phyloP scores from a whole-genome alignment of 371 early-diverging fungal species.

The Mortierella sp. region DNA sequence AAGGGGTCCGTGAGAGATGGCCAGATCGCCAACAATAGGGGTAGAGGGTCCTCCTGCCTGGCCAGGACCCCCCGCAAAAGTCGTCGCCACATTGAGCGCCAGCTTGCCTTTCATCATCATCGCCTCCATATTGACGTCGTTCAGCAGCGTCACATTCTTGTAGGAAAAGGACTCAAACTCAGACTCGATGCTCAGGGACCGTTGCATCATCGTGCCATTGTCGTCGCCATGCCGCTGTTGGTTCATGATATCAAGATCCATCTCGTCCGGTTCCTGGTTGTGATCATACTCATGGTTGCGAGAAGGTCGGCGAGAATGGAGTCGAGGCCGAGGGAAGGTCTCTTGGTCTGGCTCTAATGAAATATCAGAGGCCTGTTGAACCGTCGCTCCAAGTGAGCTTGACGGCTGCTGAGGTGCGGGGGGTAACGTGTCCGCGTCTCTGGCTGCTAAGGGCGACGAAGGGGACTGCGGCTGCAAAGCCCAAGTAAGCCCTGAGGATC shows the following conservation, averaged over 20 bases:
- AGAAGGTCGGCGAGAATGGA: conserved; percentile 33
- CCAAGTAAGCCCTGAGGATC: conserved; percentile 31
- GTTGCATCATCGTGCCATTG: conserved; percentile 32
- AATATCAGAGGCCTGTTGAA: background rate
- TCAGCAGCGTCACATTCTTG: conserved; percentile 65
- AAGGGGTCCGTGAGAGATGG: background rate
- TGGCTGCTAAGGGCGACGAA: background rate
- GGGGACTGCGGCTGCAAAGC: conserved; percentile 19
- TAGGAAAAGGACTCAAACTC: conserved; percentile 72
- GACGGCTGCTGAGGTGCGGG: conserved; percentile 7
- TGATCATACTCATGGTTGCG: conserved; percentile 11
- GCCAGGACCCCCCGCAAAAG: background rate
- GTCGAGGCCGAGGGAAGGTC: background rate
- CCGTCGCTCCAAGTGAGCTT: background rate
- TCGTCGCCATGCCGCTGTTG: conserved; percentile 15
- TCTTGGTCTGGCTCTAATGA: background rate
- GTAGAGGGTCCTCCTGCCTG: conserved; percentile 4
- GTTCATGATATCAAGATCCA: conserved; percentile 8
- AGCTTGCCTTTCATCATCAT: conserved; percentile 45
- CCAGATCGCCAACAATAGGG: background rate
- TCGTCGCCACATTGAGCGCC: conserved; percentile 13
- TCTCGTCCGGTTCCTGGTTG: conserved; percentile 15
- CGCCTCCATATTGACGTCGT: conserved; percentile 59
- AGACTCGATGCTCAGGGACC: conserved; percentile 60
- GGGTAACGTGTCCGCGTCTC: conserved; percentile 11